Conservation (phyloP, 495 filamentous ascomycete genomes). For the Podospora pseudopauciseta region DNA sequence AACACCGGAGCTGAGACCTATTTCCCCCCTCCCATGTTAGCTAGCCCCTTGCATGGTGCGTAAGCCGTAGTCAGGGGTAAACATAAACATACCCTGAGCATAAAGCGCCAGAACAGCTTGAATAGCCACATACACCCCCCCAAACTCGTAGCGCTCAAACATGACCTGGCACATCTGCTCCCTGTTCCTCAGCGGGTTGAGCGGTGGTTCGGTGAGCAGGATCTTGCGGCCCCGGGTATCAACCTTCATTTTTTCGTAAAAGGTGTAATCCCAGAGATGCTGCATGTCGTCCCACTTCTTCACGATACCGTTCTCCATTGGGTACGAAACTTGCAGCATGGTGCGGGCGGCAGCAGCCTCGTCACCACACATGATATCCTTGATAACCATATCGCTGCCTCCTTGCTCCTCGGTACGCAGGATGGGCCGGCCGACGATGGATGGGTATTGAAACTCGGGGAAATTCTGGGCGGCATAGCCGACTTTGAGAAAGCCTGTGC, state of each 20-base stretch:
- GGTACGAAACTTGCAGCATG: slow-evolving; percentile 97
- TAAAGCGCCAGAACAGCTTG: slow-evolving; percentile 97
- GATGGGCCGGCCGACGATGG: slow-evolving; percentile 97
- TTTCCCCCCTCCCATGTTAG: neutral
- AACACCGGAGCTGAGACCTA: slow-evolving; percentile 89
- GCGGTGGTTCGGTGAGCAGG: slow-evolving; percentile 94
- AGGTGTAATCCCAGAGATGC: slow-evolving; percentile 98
- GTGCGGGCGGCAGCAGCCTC: slow-evolving; percentile 92
- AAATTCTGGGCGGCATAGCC: slow-evolving; percentile 99
- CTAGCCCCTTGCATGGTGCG: neutral
- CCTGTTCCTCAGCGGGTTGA: slow-evolving; percentile 94
- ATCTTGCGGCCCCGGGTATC: slow-evolving; percentile 93
- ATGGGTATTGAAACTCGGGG: slow-evolving; percentile 96
- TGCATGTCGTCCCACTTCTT: slow-evolving; percentile 99
- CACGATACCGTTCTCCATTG: slow-evolving; percentile 99
- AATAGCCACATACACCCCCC: slow-evolving; percentile 96
- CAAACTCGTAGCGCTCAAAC: slow-evolving; percentile 95
- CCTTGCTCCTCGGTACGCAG: slow-evolving; percentile 85
- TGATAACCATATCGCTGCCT: slow-evolving; percentile 63
- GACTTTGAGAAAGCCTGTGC: slow-evolving; percentile 99
- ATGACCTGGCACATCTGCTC: slow-evolving; percentile 98
- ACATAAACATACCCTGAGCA: slow-evolving; percentile 68
- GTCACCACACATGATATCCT: slow-evolving; percentile 99
- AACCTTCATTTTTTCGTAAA: slow-evolving; percentile 92
- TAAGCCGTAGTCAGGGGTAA: neutral